These are phyloP conservation scores for Ilyonectria robusta DNA, from an alignment of 2,329 filamentous ascomycete genomes.

Conservation along the genomic window DNA sequence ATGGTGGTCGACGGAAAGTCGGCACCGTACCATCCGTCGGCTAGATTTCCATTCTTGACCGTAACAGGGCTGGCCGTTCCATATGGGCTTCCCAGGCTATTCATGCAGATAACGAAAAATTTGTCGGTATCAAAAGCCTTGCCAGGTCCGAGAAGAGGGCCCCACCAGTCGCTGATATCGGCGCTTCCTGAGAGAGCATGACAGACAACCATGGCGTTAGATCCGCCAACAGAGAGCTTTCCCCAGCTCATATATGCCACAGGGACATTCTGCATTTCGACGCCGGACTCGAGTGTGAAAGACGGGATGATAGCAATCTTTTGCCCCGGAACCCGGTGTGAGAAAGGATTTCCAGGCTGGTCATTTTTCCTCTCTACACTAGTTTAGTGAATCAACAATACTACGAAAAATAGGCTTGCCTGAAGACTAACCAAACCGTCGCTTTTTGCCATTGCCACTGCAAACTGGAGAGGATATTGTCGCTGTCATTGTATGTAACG, in stretches of 20 bases:
- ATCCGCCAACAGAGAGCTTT: neutral
- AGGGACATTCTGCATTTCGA: slow-evolving; percentile 2
- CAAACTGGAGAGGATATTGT: too few species aligned
- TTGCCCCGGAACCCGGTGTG: neutral
- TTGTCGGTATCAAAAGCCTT: slow-evolving; percentile 20
- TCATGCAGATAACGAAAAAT: slow-evolving; percentile 20
- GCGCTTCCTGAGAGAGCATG: slow-evolving; percentile 24
- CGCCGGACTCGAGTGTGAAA: slow-evolving; percentile 10
- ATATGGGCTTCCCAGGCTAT: slow-evolving; percentile 19
- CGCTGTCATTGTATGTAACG: too few species aligned
- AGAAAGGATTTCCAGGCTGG: too few species aligned
- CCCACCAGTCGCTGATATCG: slow-evolving; percentile 25
- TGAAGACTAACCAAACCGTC: too few species aligned
- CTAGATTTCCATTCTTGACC: slow-evolving; percentile 2
- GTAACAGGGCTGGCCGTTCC: slow-evolving; percentile 23
- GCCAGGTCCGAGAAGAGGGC: slow-evolving; percentile 18
- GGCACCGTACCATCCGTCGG: slow-evolving; percentile 6
- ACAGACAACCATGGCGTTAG: slow-evolving; percentile 23
- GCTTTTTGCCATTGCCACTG: too few species aligned
- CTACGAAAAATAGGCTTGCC: too few species aligned
- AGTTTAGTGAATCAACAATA: too few species aligned
- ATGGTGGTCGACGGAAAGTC: slow-evolving; percentile 20
- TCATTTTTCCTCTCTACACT: too few species aligned
- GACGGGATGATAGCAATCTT: slow-evolving; percentile 15
- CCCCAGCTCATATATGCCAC: slow-evolving; percentile 27